Base-by-base conservation (phyloP, 208 protist genomes). In the Lotmaria passim region DNA sequence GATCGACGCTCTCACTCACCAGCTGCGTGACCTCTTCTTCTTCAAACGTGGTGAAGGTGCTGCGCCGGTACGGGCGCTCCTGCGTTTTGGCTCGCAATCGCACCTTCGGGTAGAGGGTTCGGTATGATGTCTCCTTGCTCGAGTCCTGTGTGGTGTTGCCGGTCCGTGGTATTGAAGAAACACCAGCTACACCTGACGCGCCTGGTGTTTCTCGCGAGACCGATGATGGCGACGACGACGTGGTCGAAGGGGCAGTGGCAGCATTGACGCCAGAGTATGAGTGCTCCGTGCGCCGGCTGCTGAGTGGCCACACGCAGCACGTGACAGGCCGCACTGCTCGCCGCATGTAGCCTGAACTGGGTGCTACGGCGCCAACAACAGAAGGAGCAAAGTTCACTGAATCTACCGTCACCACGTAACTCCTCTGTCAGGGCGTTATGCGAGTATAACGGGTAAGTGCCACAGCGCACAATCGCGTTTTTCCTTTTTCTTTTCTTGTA, bases 21-120 rank as follows among this genome's bases (percentile, higher is more conserved):
- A 64, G 24, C 48, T 52, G 53, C 26, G 51, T 30, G 3, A 12
- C 24, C 23, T 56, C 50, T 1, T 21, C 39, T 7, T 77, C 64
- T 28, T 48, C 31, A 26, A 66, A 68, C 15, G 60, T 57, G 21
- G 50, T 67, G 43, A 77, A 69, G 52, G 33, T 57, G 59, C 58
- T 58, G 28, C 57, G 58, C 46, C 55, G 60, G 53, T 62, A 81
- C 3, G 62, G 38, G n/a, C 70, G 76, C 60, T 81, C 76, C 63
- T 81, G 76, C 24, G 76, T 81, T 30, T 67, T 75, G 43, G 76
- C 76, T 30, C 76, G 76, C 46, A 81, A 60, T 30, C 60, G 62
- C 21, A 81, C 65, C 23, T 61, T 72, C 39, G 76, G 76, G 55
- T 81, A 74, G 36, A 81, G 60, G 15, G 76, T 56, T 33, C 65